phyloP scores from a whole-genome alignment of 2,329 filamentous ascomycete genomes.

The Exophiala sp. region DNA sequence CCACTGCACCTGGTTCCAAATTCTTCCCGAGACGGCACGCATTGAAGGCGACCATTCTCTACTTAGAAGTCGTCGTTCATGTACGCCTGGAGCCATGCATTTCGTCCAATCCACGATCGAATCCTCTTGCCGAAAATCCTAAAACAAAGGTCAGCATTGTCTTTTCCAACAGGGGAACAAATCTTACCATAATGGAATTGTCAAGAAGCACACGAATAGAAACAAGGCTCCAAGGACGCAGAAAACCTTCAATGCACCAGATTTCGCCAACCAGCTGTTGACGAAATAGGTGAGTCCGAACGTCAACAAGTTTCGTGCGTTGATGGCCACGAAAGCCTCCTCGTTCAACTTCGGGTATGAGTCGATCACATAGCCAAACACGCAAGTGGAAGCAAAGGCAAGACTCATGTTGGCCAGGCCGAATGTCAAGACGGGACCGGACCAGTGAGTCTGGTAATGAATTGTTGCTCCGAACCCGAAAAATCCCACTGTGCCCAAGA shows the following conservation, averaged over 20 bases:
- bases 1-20: too few relatives aligned
- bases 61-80: conserved; percentile 23
- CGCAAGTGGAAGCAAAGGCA: conserved; percentile 46
- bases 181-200: conserved; percentile 44
- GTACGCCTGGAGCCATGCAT: conserved; percentile 29
- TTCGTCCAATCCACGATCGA: conserved; percentile 43
- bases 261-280: conserved; percentile 39
- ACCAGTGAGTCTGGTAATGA: conserved; percentile 40
- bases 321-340: conserved; percentile 53
- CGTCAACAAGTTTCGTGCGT: conserved; percentile 43
- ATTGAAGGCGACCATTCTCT: neutral
- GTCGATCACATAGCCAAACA: conserved; percentile 52
- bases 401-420: conserved; percentile 50
- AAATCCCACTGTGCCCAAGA: conserved; percentile 46
- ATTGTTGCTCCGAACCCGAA: conserved; percentile 47
- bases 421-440: conserved; percentile 47
- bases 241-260: conserved; percentile 38
- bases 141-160: conserved; percentile 6
- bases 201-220: conserved; percentile 44
- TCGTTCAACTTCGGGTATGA: conserved; percentile 46
- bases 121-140: conserved; percentile 48
- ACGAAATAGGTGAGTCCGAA: conserved; percentile 41
- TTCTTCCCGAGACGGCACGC: too few relatives aligned
- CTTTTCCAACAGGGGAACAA: neutral
- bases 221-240: conserved; percentile 45